Evolutionary conservation across 352 stramenopile genomes (phyloP).

Genomic region (Hyaloperonospora arabidopsidis): DNA sequence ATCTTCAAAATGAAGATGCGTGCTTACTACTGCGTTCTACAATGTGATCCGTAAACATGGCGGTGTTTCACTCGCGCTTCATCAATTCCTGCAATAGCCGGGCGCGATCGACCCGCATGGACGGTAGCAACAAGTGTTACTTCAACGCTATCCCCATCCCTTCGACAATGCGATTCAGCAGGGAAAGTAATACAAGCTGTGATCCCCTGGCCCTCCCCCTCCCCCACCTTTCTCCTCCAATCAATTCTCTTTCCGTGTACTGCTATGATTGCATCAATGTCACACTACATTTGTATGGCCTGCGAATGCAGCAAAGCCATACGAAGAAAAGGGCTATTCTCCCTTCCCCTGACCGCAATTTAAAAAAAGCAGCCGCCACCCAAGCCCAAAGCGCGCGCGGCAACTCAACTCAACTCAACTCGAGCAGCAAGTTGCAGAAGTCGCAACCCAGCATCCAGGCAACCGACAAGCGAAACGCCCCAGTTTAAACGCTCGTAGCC

Average conservation of each 20-base stretch:
- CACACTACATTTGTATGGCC: conserved; percentile 3
- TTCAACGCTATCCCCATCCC: too few species aligned
- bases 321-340: conserved; percentile 21
- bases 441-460: conserved; percentile 3
- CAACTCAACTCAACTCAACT: conserved; percentile 32
- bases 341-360: conserved; percentile 19
- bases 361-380: conserved; percentile 7
- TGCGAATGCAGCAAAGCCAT: background rate
- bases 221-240: conserved; percentile 50
- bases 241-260: conserved; percentile 24
- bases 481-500: background rate
- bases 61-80: too few species aligned
- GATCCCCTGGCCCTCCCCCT: conserved; percentile 41
- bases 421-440: conserved; percentile 19
- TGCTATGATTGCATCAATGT: conserved; percentile 5
- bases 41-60: too few species aligned
- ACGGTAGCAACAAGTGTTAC: too few species aligned
- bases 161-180: conserved; percentile 12
- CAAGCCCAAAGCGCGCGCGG: conserved; percentile 12
- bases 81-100: too few species aligned
- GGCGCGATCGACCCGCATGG: too few species aligned
- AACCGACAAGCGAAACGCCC: background rate
- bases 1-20: too few species aligned
- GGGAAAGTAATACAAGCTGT: conserved; percentile 13
- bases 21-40: too few species aligned